Base-by-base conservation (phyloP, 495 filamentous ascomycete genomes). In the Hamigera avellanea region DNA sequence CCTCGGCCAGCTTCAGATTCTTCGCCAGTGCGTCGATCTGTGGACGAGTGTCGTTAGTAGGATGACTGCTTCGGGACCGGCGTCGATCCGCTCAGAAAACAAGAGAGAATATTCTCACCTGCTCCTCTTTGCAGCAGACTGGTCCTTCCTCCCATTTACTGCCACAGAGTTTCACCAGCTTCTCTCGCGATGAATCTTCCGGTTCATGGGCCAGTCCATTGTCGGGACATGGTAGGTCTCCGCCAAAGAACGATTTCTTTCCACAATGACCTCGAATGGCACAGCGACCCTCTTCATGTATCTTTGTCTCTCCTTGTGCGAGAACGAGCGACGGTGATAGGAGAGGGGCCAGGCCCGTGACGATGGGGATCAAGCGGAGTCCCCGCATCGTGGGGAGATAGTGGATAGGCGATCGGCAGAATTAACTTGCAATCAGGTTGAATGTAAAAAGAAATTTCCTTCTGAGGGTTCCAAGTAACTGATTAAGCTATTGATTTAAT, bases 251-350 rank as follows among this genome's bases (percentile, higher is more conserved):
- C 27, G 78, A 79, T 57, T 91, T 76, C 53, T 81, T 86, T 5
- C 89, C 91, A 52, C 91, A 98, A 41, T 93, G 76, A 4, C 87
- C 88, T 17, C 88, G 76, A 35, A 98, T 80, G 0, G 91, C 84
- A 61, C 91, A 98, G 43, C 91, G 75, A 9, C 91, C 93, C 33
- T 75, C 65, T 63, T 95, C 87, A 46, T 95, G 93, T 45, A 78
- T 82, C 19, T 53, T 61, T 4, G 80, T 82, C 44, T 58, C 56
- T 25, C 61, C 59, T 25, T 63, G 46, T 8, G 57, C 57, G 26
- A 36, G 41, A 18, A 56, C 64, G 2, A 56, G 17, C 1, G 49
- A 41, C 16, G 52, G 46, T 14, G 54, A 44, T 12, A 50, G 36
- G 25, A 62, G 46, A 41, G 41, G 50, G 52, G 53, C 48, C 34